Conservation (phyloP, 2,329 filamentous ascomycete genomes). For the Coniella vitis region DNA sequence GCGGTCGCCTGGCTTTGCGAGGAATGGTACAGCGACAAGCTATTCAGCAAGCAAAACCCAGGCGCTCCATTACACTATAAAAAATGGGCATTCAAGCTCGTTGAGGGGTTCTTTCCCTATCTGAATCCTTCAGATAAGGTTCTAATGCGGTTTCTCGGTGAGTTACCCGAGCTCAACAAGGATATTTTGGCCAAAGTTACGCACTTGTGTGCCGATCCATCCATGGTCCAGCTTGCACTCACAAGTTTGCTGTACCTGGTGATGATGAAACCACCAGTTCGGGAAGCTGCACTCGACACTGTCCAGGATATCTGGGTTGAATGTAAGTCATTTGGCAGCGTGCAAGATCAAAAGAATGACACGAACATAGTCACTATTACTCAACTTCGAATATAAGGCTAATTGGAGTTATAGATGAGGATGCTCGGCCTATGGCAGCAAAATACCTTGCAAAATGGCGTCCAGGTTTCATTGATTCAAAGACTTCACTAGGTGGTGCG, state of each 20-base stretch:
- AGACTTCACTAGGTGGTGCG: slow-evolving; percentile 12
- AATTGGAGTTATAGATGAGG: slow-evolving; percentile 42
- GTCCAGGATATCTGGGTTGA: slow-evolving; percentile 62
- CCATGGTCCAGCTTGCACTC: slow-evolving; percentile 55
- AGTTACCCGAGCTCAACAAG: slow-evolving; percentile 73
- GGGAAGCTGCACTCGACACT: slow-evolving; percentile 56
- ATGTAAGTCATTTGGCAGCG: slow-evolving; percentile 51
- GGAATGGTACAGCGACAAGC: slow-evolving; percentile 91
- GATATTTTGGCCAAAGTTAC: slow-evolving; percentile 69
- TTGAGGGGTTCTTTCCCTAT: slow-evolving; percentile 85
- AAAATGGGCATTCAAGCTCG: slow-evolving; percentile 69
- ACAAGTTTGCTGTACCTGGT: slow-evolving; percentile 61
- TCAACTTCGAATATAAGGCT: not conserved
- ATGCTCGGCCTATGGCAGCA: slow-evolving; percentile 53
- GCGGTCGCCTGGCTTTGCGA: slow-evolving; percentile 93
- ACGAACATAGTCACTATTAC: not conserved
- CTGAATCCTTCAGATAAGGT: slow-evolving; percentile 88
- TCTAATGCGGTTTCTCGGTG: slow-evolving; percentile 82
- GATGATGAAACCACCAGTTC: slow-evolving; percentile 60
- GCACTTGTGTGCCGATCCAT: slow-evolving; percentile 58
- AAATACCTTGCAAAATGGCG: slow-evolving; percentile 58
- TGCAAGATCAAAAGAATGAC: too few species aligned
- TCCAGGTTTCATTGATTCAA: slow-evolving; percentile 42
- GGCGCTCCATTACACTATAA: slow-evolving; percentile 64
- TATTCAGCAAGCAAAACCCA: slow-evolving; percentile 33